Percentiles rank a stretch among this genome's conserved stretches.
These are phyloP conservation scores for Cubamyces sp. DNA, from an alignment of 768 basidiomycete genomes.

Conservation along the genomic window DNA sequence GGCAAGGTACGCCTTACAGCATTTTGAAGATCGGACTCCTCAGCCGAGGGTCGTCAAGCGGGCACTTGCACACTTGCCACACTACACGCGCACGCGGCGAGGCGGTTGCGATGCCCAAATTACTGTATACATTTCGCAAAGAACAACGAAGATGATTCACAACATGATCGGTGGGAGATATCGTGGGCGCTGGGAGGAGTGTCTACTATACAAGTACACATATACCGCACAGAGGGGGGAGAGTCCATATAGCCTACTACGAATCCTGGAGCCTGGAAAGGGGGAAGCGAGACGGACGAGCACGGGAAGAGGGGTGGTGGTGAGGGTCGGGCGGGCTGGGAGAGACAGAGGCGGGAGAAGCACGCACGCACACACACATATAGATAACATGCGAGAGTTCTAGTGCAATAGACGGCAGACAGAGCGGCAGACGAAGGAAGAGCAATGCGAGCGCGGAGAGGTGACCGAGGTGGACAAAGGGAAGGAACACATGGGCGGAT, in stretches of 20 bases:
- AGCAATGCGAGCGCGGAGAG: constrained; percentile 19
- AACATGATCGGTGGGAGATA: neutral
- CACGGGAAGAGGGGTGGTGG: too few species aligned
- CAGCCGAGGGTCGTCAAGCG: neutral
- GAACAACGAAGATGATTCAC: too few species aligned
- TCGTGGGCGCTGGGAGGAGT: neutral
- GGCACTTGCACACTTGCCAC: too few species aligned
- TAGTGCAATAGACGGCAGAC: constrained; percentile 21
- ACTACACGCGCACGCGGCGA: neutral
- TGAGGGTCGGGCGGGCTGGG: neutral
- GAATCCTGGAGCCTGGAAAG: constrained; percentile 5
- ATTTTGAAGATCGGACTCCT: too few species aligned
- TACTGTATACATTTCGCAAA: constrained; percentile 13
- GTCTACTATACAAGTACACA: constrained; percentile 30
- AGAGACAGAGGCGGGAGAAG: neutral
- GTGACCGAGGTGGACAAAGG: neutral
- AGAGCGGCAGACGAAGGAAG: constrained; percentile 15
- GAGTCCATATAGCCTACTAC: constrained; percentile 11
- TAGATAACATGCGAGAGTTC: constrained; percentile 26
- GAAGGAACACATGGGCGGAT: neutral
- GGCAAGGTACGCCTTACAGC: too few species aligned
- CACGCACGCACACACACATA: constrained; percentile 7
- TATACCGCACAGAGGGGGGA: constrained; percentile 5
- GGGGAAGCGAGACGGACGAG: neutral
- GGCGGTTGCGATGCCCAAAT: constrained; percentile 9